A percentile compares a stretch with the other conserved stretches of the same genome.
These are phyloP conservation scores for Moesziomyces antarcticus DNA, from an alignment of 1,284 basidiomycete genomes.

Conservation along the genomic window DNA sequence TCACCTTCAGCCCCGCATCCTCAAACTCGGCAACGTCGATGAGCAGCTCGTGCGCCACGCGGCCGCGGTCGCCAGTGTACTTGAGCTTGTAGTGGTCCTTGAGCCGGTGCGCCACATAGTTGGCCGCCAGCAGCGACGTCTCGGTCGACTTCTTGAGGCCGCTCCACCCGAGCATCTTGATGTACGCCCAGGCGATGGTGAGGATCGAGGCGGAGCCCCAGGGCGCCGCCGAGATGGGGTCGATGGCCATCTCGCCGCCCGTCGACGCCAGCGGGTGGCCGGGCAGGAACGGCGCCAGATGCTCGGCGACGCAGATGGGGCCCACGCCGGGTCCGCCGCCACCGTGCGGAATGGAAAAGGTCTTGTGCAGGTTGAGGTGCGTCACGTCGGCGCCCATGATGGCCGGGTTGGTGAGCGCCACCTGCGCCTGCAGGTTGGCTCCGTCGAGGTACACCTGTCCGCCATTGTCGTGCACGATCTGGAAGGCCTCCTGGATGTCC, in stretches of 20 bases:
- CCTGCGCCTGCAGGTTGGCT: slow-evolving; percentile 94
- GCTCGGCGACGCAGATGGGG: slow-evolving; percentile 92
- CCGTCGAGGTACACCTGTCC: slow-evolving; percentile 97
- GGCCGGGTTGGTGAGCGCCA: slow-evolving; percentile 94
- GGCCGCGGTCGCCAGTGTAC: slow-evolving; percentile 88
- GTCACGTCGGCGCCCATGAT: slow-evolving; percentile 96
- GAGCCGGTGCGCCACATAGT: slow-evolving; percentile 93
- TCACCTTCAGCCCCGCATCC: slow-evolving; percentile 85
- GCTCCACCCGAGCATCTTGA: slow-evolving; percentile 87
- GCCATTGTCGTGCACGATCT: slow-evolving; percentile 92
- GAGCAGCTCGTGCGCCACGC: slow-evolving; percentile 93
- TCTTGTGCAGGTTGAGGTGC: slow-evolving; percentile 97
- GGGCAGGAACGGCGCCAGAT: slow-evolving; percentile 93
- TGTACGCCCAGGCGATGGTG: slow-evolving; percentile 90
- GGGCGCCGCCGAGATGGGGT: slow-evolving; percentile 89
- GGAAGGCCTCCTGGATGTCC: slow-evolving; percentile 89
- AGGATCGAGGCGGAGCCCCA: slow-evolving; percentile 95
- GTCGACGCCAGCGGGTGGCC: slow-evolving; percentile 83
- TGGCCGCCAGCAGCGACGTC: slow-evolving; percentile 89
- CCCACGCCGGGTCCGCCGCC: slow-evolving; percentile 96
- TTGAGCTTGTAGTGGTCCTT: slow-evolving; percentile 86
- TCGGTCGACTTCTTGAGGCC: slow-evolving; percentile 87
- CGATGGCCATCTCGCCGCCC: slow-evolving; percentile 79
- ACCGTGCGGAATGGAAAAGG: slow-evolving; percentile 94
- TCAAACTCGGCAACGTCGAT: slow-evolving; percentile 96